Evolutionary conservation across 805 yeast genomes (phyloP).

Genomic region (Tetrapisispora phaffii): DNA sequence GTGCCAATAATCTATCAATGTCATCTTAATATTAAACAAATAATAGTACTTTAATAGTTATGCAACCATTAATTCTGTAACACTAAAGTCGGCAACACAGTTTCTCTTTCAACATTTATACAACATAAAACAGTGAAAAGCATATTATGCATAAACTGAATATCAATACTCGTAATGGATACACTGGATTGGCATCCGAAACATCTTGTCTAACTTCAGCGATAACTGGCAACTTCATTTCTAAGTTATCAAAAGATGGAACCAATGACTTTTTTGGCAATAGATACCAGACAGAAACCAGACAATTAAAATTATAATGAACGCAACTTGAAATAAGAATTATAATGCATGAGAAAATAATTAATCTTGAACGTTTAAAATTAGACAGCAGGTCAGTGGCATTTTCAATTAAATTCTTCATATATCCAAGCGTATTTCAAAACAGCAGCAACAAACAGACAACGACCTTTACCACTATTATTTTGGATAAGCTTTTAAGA

Average conservation of each 20-base stretch:
- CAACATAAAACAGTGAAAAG: background rate
- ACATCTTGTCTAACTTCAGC: conserved; percentile 9
- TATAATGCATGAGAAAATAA: background rate
- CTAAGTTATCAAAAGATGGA: background rate
- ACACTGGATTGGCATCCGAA: conserved; percentile 20
- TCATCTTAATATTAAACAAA: background rate
- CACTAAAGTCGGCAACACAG: background rate
- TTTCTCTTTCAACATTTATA: background rate
- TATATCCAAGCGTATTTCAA: background rate
- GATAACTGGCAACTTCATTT: background rate
- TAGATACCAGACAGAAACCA: background rate
- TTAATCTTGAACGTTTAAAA: background rate
- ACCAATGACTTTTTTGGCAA: background rate
- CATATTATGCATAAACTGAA: conserved; percentile 1
- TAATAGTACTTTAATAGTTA: background rate
- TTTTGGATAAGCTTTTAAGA: too few relatives aligned
- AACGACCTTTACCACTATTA: too few relatives aligned
- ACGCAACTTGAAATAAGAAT: background rate
- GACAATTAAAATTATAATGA: background rate
- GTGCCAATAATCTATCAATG: background rate
- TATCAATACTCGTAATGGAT: conserved; percentile 9
- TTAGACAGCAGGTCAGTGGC: background rate
- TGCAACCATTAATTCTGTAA: background rate
- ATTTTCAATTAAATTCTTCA: background rate
- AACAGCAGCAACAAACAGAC: too few relatives aligned